Percentiles rank a stretch among this genome's conserved stretches.
Evolutionary conservation across 202 grass and related monocot genomes (phyloP).

Genomic region (Schoenoplectus tabernaemontani): DNA sequence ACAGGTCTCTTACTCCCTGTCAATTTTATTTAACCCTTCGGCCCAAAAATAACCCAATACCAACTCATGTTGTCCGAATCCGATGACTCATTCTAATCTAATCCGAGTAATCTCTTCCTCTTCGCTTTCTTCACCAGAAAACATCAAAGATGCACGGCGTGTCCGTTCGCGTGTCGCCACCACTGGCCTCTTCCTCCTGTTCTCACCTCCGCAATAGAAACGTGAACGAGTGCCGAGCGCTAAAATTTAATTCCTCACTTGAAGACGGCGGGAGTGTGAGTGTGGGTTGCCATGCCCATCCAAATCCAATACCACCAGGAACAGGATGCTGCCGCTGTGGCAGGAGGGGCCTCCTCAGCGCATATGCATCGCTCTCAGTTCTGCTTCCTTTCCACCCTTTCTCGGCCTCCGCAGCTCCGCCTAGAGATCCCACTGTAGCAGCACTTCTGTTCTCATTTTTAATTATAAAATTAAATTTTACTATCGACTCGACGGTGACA

Average conservation of each 20-base stretch:
- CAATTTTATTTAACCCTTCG: not conserved
- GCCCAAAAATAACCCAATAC: not conserved
- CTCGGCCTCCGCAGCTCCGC: conserved; percentile 26
- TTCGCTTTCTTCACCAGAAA: not conserved
- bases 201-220: not conserved
- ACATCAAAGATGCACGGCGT: conserved; percentile 21
- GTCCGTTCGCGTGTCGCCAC: conserved; percentile 14
- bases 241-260: not conserved
- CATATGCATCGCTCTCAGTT: conserved; percentile 27
- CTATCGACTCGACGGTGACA: not conserved
- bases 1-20: not conserved
- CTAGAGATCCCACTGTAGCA: conserved; percentile 40
- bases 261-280: not conserved
- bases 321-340: conserved; percentile 24
- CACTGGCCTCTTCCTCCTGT: not conserved
- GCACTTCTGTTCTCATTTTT: not conserved
- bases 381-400: conserved; percentile 25
- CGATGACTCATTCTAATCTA: not conserved
- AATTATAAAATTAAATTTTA: no score
- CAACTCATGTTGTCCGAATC: no score
- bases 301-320: no score
- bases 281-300: not conserved
- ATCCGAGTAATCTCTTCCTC: not conserved
- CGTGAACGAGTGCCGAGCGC: not conserved
- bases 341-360: conserved; percentile 34